These are phyloP conservation scores for Corrigiola litoralis DNA, from an alignment of 179 eudicot species.

Conservation along the genomic window DNA sequence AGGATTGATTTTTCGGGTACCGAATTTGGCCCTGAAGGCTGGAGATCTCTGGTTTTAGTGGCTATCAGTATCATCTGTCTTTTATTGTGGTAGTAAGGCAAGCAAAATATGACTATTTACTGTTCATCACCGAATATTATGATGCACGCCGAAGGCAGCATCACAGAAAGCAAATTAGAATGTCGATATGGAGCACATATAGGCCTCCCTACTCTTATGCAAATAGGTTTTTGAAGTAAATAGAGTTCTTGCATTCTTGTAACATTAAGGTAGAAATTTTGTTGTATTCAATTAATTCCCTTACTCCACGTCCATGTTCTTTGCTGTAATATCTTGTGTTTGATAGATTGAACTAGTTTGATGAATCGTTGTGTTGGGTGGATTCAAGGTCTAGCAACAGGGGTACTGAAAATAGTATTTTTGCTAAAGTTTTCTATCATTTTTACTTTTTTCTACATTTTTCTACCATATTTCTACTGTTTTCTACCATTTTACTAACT, in stretches of 20 bases:
- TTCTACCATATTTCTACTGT: too few relatives aligned
- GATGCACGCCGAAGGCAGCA: conserved; percentile 18
- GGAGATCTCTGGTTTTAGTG: conserved; percentile 28
- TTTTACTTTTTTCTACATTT: too few relatives aligned
- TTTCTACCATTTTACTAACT: too few relatives aligned
- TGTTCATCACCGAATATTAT: background rate
- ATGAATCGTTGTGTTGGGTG: background rate
- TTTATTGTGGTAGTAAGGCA: conserved; percentile 8
- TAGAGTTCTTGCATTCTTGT: conserved; percentile 11
- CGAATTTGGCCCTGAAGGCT: conserved; percentile 21
- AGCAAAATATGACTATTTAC: background rate
- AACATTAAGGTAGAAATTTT: conserved; percentile 1
- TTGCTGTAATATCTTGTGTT: background rate
- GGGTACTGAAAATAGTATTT: background rate
- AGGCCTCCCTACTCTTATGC: background rate
- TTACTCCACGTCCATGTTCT: background rate
- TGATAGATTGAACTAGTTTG: background rate
- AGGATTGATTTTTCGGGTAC: conserved; percentile 67
- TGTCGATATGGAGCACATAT: background rate
- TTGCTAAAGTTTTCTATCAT: too few relatives aligned
- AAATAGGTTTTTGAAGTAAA: conserved; percentile 14
- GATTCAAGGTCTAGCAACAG: background rate
- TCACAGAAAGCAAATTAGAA: conserved; percentile 6
- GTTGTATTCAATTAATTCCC: background rate
- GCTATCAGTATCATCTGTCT: conserved; percentile 14